Evolutionary conservation across 1,139 yeast species (phyloP).

Genomic region (Geotrichum europaeum): DNA sequence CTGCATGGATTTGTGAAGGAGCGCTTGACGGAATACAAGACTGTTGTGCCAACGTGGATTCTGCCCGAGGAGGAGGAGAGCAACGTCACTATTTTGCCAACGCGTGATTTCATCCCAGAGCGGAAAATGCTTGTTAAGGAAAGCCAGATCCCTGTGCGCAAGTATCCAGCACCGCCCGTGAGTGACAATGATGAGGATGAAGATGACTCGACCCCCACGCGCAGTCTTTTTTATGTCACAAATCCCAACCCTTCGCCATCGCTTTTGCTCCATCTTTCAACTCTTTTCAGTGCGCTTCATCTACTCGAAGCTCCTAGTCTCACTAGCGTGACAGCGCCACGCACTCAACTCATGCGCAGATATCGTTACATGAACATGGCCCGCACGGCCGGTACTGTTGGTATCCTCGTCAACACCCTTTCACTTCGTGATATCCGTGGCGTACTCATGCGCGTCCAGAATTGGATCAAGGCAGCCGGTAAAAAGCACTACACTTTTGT

Average conservation of each 20-base stretch:
- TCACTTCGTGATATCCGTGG: constrained; percentile 66
- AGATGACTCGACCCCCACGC: background rate
- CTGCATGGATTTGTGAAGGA: constrained; percentile 21
- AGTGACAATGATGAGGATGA: background rate
- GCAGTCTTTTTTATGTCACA: constrained; percentile 50
- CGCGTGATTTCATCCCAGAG: background rate
- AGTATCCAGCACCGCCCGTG: background rate
- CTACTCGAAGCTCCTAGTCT: constrained; percentile 25
- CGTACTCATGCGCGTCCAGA: constrained; percentile 54
- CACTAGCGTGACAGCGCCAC: constrained; percentile 48
- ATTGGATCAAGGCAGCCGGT: constrained; percentile 63
- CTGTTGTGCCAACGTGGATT: constrained; percentile 18
- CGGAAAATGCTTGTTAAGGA: background rate
- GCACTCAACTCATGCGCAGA: constrained; percentile 72
- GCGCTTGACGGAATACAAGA: constrained; percentile 17
- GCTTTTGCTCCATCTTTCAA: constrained; percentile 64
- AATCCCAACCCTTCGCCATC: constrained; percentile 68
- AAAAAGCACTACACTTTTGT: constrained; percentile 91
- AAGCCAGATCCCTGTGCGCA: constrained; percentile 5
- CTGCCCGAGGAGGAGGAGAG: constrained; percentile 11
- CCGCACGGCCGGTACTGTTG: constrained; percentile 85
- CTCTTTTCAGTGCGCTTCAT: constrained; percentile 54
- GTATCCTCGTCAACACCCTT: constrained; percentile 82
- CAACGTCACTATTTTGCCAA: constrained; percentile 6
- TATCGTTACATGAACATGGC: constrained; percentile 85